Conservation (phyloP, 2,329 filamentous ascomycete species). For the Aspergillus glaucus region DNA sequence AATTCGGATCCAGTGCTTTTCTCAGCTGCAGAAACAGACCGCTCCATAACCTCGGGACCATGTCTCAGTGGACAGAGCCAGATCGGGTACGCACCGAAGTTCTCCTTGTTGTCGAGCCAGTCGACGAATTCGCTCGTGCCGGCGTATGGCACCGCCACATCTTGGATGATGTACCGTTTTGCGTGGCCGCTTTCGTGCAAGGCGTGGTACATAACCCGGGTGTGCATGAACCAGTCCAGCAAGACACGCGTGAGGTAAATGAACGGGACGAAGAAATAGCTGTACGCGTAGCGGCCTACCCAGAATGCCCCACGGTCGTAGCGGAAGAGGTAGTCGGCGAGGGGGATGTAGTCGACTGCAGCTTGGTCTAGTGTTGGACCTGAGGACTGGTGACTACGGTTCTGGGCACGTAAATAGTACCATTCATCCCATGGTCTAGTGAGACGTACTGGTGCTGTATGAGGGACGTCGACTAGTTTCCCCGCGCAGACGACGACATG, state of each 20-base stretch:
- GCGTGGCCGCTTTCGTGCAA: slow-evolving; percentile 51
- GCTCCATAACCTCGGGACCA: slow-evolving; percentile 2
- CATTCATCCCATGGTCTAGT: slow-evolving; percentile 59
- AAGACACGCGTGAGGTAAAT: slow-evolving; percentile 51
- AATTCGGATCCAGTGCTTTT: background rate
- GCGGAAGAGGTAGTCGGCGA: slow-evolving; percentile 35
- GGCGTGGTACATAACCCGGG: slow-evolving; percentile 54
- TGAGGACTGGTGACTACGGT: slow-evolving; percentile 47
- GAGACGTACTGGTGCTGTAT: slow-evolving; percentile 42
- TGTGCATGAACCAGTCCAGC: slow-evolving; percentile 54
- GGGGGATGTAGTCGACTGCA: slow-evolving; percentile 49
- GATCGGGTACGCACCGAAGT: slow-evolving; percentile 48
- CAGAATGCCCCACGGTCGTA: slow-evolving; percentile 62
- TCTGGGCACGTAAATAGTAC: slow-evolving; percentile 62
- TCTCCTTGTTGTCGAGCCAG: slow-evolving; percentile 35
- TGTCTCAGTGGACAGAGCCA: slow-evolving; percentile 51
- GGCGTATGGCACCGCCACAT: slow-evolving; percentile 50
- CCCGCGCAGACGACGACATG: slow-evolving; percentile 58
- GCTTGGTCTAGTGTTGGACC: slow-evolving; percentile 39
- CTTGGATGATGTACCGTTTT: slow-evolving; percentile 53
- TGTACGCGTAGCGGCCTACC: slow-evolving; percentile 55
- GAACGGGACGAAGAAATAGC: slow-evolving; percentile 56
- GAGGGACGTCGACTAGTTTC: slow-evolving; percentile 44
- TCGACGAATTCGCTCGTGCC: slow-evolving; percentile 45
- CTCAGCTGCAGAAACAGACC: background rate